Evolutionary conservation across 2,329 filamentous ascomycete genomes (phyloP).

Genomic region (Trichophyton benhamiae): DNA sequence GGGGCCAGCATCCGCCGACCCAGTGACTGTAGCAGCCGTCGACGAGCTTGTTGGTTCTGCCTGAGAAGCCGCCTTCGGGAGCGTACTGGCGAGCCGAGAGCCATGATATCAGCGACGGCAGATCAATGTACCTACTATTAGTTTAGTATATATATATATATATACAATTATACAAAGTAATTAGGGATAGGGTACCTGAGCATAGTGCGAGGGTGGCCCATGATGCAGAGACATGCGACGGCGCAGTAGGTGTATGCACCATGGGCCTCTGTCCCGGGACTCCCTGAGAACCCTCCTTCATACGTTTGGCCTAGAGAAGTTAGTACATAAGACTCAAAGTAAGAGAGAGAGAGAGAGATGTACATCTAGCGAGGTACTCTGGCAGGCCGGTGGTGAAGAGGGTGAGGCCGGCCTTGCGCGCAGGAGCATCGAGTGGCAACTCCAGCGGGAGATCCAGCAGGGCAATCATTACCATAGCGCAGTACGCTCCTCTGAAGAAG

Average conservation of each 20-base stretch:
- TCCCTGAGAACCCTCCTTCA: conserved; percentile 82
- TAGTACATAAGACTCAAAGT: not conserved
- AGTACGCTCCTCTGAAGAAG: conserved; percentile 58
- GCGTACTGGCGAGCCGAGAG: conserved; percentile 78
- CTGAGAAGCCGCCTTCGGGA: conserved; percentile 85
- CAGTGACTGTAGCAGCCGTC: conserved; percentile 98
- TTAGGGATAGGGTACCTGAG: conserved; percentile 46
- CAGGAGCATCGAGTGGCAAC: conserved; percentile 60
- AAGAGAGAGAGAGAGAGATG: conserved; percentile 25
- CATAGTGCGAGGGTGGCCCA: conserved; percentile 64
- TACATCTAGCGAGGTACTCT: conserved; percentile 70
- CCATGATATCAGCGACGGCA: conserved; percentile 70
- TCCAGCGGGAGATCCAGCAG: conserved; percentile 72
- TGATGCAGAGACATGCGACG: conserved; percentile 72
- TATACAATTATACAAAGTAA: no score
- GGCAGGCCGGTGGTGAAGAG: conserved; percentile 61
- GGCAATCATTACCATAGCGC: conserved; percentile 71
- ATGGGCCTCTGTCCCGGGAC: conserved; percentile 81
- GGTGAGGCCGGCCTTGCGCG: conserved; percentile 48
- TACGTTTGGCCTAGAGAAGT: conserved; percentile 62
- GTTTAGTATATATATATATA: not conserved
- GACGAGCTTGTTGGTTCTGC: conserved; percentile 92
- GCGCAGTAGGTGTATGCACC: conserved; percentile 95
- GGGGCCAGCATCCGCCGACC: conserved; percentile 88
- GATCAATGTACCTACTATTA: conserved; percentile 54